These are phyloP conservation scores for Taxillus chinensis DNA, from an alignment of 164 flowering plant genomes.

Conservation along the genomic window DNA sequence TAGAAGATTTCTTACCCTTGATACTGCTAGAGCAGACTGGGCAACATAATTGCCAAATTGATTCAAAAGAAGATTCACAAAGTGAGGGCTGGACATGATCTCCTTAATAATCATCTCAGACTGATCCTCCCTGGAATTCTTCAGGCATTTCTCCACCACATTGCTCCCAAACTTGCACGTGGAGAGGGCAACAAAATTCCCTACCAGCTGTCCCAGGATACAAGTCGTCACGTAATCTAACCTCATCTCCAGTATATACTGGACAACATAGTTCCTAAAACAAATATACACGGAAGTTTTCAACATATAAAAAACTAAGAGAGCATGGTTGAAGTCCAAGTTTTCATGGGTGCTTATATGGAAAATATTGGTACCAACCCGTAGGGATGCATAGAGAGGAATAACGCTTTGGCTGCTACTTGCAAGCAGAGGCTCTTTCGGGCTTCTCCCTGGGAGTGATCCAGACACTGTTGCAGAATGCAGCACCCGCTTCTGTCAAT, in stretches of 20 bases:
- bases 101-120: slow-evolving; percentile 20
- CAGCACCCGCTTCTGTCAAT: slow-evolving; percentile 34
- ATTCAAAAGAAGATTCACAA: slow-evolving; percentile 21
- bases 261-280: slow-evolving; percentile 43
- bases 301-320: not conserved
- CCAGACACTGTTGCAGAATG: slow-evolving; percentile 24
- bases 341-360: not conserved
- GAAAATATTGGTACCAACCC: slow-evolving; percentile 21
- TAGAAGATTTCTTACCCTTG: slow-evolving; percentile 25
- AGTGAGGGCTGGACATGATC: slow-evolving; percentile 18
- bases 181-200: slow-evolving; percentile 24
- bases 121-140: slow-evolving; percentile 10
- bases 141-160: slow-evolving; percentile 49
- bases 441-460: slow-evolving; percentile 14
- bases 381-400: slow-evolving; percentile 23
- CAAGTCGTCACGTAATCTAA: slow-evolving; percentile 10
- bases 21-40: slow-evolving; percentile 25
- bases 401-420: slow-evolving; percentile 19
- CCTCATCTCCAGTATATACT: slow-evolving; percentile 21
- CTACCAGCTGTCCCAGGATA: slow-evolving; percentile 22
- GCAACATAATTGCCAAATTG: slow-evolving; percentile 45
- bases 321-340: no score
- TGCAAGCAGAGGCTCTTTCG: slow-evolving; percentile 15
- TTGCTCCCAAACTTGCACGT: slow-evolving; percentile 37
- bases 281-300: not conserved